A percentile compares a stretch with the other conserved stretches of the same genome.
Conservation (phyloP, 2,329 filamentous ascomycete genomes). For the Didymella sp. region DNA sequence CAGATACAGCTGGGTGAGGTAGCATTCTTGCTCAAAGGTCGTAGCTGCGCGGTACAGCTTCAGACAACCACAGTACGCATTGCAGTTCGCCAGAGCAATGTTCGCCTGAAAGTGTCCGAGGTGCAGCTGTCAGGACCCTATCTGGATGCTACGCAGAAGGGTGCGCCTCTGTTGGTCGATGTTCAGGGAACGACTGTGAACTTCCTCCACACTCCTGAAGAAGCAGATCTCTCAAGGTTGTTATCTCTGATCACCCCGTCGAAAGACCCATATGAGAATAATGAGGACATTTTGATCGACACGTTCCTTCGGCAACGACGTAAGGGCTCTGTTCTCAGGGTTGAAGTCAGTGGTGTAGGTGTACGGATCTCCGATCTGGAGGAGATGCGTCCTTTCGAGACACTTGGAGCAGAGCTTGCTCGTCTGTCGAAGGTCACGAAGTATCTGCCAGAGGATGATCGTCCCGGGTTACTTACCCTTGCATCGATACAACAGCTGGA, state of each 20-base stretch:
- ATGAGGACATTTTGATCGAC: constrained; percentile 94
- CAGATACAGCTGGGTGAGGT: constrained; percentile 80
- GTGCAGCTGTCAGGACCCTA: constrained; percentile 78
- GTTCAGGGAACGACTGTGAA: constrained; percentile 72
- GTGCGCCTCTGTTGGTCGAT: constrained; percentile 68
- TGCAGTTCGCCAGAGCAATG: constrained; percentile 73
- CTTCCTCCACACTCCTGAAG: constrained; percentile 74
- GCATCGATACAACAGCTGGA: constrained; percentile 69
- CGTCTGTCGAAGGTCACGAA: constrained; percentile 88
- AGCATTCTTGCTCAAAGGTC: constrained; percentile 77
- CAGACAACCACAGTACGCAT: constrained; percentile 84
- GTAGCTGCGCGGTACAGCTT: constrained; percentile 74
- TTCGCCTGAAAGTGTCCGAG: constrained; percentile 76
- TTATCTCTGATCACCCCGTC: constrained; percentile 89
- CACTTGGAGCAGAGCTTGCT: constrained; percentile 77
- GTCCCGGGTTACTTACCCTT: constrained; percentile 84
- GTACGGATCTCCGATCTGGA: constrained; percentile 68
- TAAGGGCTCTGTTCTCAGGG: constrained; percentile 81
- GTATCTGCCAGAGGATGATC: constrained; percentile 93
- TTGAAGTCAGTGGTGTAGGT: constrained; percentile 70
- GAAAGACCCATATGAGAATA: constrained; percentile 84
- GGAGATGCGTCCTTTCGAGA: constrained; percentile 71
- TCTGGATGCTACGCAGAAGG: constrained; percentile 58
- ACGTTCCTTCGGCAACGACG: constrained; percentile 84
- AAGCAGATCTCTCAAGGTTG: constrained; percentile 80